These are phyloP conservation scores for Phellopilus nigrolimitatus DNA, from an alignment of 1,284 basidiomycete genomes.

Conservation along the genomic window DNA sequence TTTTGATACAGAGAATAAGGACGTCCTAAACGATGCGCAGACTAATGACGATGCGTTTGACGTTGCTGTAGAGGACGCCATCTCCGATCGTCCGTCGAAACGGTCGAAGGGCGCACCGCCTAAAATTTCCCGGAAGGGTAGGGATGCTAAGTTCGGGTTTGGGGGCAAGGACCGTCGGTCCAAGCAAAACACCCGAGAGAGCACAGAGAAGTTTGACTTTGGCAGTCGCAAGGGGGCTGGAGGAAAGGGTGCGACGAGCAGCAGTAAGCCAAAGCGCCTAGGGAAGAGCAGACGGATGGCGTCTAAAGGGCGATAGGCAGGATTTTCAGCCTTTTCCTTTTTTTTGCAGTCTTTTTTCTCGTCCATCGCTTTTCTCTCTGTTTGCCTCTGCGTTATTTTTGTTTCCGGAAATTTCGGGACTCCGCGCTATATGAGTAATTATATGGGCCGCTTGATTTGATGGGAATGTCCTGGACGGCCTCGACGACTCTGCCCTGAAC, in stretches of 20 bases:
- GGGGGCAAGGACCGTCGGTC: slow-evolving; percentile 61
- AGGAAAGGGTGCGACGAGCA: slow-evolving; percentile 28
- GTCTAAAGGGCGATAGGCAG: slow-evolving; percentile 35
- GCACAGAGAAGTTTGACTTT: slow-evolving; percentile 66
- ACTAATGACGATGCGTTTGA: slow-evolving; percentile 76
- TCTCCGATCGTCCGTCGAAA: slow-evolving; percentile 69
- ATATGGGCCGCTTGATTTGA: too few relatives aligned
- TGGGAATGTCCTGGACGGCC: too few relatives aligned
- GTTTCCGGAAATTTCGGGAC: neutral
- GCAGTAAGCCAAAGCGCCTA: slow-evolving; percentile 40
- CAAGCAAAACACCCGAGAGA: slow-evolving; percentile 79
- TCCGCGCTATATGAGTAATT: too few relatives aligned
- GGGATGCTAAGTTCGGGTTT: slow-evolving; percentile 80
- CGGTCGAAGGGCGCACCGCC: slow-evolving; percentile 38
- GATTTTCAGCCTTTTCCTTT: neutral
- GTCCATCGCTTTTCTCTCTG: neutral
- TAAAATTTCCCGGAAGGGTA: slow-evolving; percentile 56
- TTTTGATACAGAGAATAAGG: slow-evolving; percentile 64
- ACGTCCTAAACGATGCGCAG: slow-evolving; percentile 69
- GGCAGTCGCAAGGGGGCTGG: slow-evolving; percentile 34
- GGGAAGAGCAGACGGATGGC: slow-evolving; percentile 59
- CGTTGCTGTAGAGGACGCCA: slow-evolving; percentile 80
- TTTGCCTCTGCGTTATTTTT: too few relatives aligned
- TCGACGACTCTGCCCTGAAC: neutral
- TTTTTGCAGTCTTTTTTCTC: neutral